Percentiles rank a stretch among this genome's conserved stretches.
Conservation (phyloP, 1,284 basidiomycete genomes). For the Trametes versicolor region DNA sequence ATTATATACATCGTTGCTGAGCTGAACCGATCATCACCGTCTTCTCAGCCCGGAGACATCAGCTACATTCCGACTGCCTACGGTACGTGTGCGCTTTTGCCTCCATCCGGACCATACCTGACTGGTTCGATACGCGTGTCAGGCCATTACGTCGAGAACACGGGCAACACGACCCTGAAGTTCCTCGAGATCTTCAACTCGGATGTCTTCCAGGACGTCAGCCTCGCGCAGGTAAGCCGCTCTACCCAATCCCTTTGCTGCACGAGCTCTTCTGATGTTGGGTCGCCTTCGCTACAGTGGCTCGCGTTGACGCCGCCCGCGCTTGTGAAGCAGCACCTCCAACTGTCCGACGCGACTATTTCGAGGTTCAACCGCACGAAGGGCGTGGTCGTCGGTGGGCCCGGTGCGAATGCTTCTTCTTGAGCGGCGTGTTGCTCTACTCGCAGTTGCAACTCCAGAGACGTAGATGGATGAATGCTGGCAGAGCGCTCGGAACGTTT, state of each 20-base stretch:
- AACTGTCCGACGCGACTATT: conserved; percentile 59
- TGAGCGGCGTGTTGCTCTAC: too few species aligned
- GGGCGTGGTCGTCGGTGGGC: conserved; percentile 51
- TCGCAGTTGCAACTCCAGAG: too few species aligned
- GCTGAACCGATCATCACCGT: neutral
- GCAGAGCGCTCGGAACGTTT: too few species aligned
- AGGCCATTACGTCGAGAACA: conserved; percentile 78
- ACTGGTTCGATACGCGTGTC: too few species aligned
- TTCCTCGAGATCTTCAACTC: conserved; percentile 74
- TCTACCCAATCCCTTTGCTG: neutral
- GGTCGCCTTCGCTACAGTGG: conserved; percentile 54
- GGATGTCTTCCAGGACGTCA: conserved; percentile 69
- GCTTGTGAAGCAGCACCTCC: conserved; percentile 67
- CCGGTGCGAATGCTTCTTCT: too few species aligned
- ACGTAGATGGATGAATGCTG: too few species aligned
- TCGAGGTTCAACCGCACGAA: conserved; percentile 61
- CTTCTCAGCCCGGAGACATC: conserved; percentile 65
- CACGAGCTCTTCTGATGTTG: neutral
- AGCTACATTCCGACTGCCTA: conserved; percentile 66
- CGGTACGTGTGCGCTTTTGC: conserved; percentile 48
- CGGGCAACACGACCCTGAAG: conserved; percentile 67
- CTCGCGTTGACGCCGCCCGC: conserved; percentile 68
- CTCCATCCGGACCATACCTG: too few species aligned
- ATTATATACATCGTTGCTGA: too few species aligned
- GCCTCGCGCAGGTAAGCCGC: conserved; percentile 57